These are phyloP conservation scores for Daldinia vernicosa DNA, from an alignment of 495 filamentous ascomycete species.

Conservation along the genomic window DNA sequence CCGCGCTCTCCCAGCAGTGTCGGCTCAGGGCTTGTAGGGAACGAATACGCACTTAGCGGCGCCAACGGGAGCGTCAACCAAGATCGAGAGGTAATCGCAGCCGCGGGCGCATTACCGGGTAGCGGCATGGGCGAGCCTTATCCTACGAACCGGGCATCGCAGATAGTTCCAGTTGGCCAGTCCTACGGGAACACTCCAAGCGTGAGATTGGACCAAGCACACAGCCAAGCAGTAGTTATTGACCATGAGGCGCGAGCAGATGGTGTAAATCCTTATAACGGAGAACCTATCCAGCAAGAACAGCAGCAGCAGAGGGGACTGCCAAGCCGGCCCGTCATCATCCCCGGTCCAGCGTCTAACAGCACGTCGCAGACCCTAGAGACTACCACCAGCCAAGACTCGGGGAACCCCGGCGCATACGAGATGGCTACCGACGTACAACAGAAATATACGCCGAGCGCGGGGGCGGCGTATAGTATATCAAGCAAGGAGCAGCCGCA, in stretches of 20 bases:
- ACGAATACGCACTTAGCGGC: conserved; percentile 34
- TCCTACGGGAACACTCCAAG: conserved; percentile 48
- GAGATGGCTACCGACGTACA: conserved; percentile 38
- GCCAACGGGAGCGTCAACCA: conserved; percentile 26
- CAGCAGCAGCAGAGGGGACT: conserved; percentile 12
- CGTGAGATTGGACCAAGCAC: conserved; percentile 47
- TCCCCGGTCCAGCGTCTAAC: conserved; percentile 27
- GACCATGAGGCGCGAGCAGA: conserved; percentile 53
- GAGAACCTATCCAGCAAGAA: conserved; percentile 43
- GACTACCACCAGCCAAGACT: conserved; percentile 43
- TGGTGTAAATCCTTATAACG: conserved; percentile 57
- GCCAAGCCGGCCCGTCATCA: conserved; percentile 22
- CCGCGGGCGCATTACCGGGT: conserved; percentile 61
- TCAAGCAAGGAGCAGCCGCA: conserved; percentile 14
- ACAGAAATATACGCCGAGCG: conserved; percentile 32
- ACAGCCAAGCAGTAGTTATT: conserved; percentile 50
- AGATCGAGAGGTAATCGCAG: conserved; percentile 66
- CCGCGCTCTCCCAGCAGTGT: conserved; percentile 80
- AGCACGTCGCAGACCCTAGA: conserved; percentile 23
- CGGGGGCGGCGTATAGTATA: conserved; percentile 25
- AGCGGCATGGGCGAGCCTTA: conserved; percentile 50
- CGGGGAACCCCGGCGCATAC: conserved; percentile 38
- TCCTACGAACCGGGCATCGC: conserved; percentile 27
- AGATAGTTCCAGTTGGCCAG: conserved; percentile 42
- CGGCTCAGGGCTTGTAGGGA: conserved; percentile 67